Evolutionary conservation across 345 rosid species (phyloP).

Genomic region (Arabis hirsuta): DNA sequence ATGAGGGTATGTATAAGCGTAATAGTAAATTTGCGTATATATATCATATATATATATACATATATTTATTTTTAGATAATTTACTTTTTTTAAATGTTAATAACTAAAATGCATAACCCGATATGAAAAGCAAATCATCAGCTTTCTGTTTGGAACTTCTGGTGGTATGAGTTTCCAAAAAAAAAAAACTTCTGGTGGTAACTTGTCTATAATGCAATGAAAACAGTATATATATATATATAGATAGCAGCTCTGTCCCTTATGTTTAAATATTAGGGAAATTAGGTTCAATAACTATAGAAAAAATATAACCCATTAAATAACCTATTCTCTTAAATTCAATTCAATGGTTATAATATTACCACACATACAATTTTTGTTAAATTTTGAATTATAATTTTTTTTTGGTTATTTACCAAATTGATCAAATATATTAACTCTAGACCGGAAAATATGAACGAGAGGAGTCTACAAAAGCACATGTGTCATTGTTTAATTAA

Average conservation of each 20-base stretch:
- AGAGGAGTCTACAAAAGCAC: neutral
- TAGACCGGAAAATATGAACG: too few relatives aligned
- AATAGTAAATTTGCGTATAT: neutral
- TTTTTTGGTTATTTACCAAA: too few relatives aligned
- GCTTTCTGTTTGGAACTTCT: slow-evolving; percentile 16
- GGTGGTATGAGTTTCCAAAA: too few relatives aligned
- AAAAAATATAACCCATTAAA: too few relatives aligned
- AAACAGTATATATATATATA: neutral
- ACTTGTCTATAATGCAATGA: slow-evolving; percentile 24
- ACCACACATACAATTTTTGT: too few relatives aligned
- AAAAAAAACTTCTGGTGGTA: slow-evolving; percentile 23
- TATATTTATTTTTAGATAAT: neutral
- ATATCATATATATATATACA: neutral
- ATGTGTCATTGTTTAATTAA: neutral
- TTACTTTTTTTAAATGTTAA: neutral
- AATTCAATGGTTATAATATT: too few relatives aligned
- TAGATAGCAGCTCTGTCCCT: neutral
- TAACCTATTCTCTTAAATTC: too few relatives aligned
- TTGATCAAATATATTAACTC: too few relatives aligned
- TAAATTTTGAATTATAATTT: too few relatives aligned
- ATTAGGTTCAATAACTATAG: too few relatives aligned
- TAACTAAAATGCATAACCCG: slow-evolving; percentile 5
- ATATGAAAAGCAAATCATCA: slow-evolving; percentile 26
- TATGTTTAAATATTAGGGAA: neutral
- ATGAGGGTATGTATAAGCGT: neutral